Conservation (phyloP, 164 flowering plant genomes). For the Houttuynia cordata region DNA sequence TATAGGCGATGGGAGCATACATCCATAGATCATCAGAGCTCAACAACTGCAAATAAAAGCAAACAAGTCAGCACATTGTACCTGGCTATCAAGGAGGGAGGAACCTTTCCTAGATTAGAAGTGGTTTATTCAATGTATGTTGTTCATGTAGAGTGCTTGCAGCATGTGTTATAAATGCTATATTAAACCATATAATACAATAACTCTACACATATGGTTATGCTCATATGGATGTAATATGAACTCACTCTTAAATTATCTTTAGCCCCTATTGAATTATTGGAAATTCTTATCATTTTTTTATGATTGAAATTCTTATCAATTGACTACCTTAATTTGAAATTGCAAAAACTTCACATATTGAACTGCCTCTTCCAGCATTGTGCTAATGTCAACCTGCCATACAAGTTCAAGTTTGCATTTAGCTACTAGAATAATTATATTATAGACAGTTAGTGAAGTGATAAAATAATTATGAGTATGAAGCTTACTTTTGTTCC, state of each 20-base stretch:
- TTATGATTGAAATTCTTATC: no score
- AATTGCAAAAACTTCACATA: conserved; percentile 95
- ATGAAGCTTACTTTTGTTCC: conserved; percentile 69
- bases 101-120: no score
- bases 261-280: no score
- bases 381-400: conserved; percentile 93
- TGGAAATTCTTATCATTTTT: no score
- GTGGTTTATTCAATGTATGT: no score
- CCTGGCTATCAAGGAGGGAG: background rate
- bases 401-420: background rate
- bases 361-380: conserved; percentile 96
- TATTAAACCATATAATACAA: background rate
- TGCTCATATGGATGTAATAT: no score
- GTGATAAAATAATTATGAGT: background rate
- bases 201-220: background rate
- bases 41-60: conserved; percentile 35
- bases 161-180: no score
- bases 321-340: conserved; percentile 83
- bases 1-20: conserved; percentile 91
- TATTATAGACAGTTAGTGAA: no score
- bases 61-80: background rate
- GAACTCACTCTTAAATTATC: no score
- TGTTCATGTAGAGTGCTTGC: no score
- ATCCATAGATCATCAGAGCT: conserved; percentile 98
- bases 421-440: background rate